A percentile compares a stretch with the other conserved stretches of the same genome.
Evolutionary conservation across 1,284 basidiomycete species (phyloP).

Genomic region (Tilletia caries): DNA sequence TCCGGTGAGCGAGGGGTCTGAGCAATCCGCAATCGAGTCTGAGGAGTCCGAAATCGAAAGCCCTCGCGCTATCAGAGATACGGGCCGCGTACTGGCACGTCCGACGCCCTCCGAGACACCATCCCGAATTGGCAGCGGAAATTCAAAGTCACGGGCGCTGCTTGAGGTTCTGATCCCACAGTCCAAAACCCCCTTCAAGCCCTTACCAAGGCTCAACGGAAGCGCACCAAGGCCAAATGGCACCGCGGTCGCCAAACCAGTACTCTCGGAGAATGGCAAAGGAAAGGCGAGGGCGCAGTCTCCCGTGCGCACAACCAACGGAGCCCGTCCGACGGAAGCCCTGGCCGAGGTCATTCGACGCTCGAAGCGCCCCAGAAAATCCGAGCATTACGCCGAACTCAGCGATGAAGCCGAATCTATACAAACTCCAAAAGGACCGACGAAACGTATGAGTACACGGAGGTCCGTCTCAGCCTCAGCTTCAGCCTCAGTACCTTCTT

Average conservation of each 20-base stretch:
- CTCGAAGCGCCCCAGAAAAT: neutral
- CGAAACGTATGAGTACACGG: too few relatives aligned
- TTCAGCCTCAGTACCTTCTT: too few relatives aligned
- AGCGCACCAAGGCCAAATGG: too few relatives aligned
- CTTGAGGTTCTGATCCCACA: slow-evolving; percentile 9
- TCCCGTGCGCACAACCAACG: neutral
- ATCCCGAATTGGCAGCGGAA: neutral
- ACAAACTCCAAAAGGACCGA: too few relatives aligned
- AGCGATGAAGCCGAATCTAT: too few relatives aligned
- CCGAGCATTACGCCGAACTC: neutral
- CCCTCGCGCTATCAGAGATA: too few relatives aligned
- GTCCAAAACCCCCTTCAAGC: neutral
- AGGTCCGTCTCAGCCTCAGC: too few relatives aligned
- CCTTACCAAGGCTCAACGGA: too few relatives aligned
- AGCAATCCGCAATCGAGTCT: too few relatives aligned
- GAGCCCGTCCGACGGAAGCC: neutral
- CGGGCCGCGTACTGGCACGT: neutral
- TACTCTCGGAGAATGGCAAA: neutral
- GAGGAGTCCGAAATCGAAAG: too few relatives aligned
- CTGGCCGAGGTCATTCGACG: slow-evolving; percentile 3
- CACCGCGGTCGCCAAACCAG: neutral
- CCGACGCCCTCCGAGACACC: neutral
- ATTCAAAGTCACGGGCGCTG: neutral
- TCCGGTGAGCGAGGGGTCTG: too few relatives aligned
- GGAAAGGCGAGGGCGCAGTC: neutral